Conservation (phyloP, 257 asterid species). For the Solanum lycopersicoides region DNA sequence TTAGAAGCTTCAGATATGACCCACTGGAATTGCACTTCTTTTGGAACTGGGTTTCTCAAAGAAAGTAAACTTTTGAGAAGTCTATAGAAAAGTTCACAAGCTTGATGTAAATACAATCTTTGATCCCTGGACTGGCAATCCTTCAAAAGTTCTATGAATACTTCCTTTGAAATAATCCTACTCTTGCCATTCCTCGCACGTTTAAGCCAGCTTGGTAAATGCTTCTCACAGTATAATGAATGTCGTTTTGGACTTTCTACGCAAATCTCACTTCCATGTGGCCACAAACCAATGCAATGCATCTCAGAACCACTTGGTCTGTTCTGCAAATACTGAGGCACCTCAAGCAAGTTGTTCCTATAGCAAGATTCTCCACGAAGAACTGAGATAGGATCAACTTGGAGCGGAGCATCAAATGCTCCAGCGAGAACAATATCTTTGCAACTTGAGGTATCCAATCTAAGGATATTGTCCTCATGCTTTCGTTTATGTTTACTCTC, state of each 20-base stretch:
- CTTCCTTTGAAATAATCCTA: constrained; percentile 91
- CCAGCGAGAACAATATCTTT: constrained; percentile 23
- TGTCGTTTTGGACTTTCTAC: constrained; percentile 65
- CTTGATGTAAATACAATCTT: constrained; percentile 69
- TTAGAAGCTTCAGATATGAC: constrained; percentile 90
- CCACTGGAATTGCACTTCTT: constrained; percentile 90
- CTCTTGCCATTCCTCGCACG: constrained; percentile 98
- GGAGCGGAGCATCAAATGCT: constrained; percentile 28
- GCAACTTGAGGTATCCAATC: constrained; percentile 19
- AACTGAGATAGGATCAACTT: constrained; percentile 32
- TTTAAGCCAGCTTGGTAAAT: constrained; percentile 95
- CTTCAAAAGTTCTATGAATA: constrained; percentile 66
- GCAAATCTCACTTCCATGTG: constrained; percentile 51
- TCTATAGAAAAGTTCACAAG: constrained; percentile 90
- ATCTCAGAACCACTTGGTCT: constrained; percentile 24
- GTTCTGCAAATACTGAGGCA: constrained; percentile 26
- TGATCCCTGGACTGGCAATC: constrained; percentile 65
- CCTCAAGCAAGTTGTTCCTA: constrained; percentile 25
- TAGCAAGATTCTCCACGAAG: constrained; percentile 18
- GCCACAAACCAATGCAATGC: constrained; percentile 63
- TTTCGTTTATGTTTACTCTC: constrained; percentile 56
- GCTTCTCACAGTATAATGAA: constrained; percentile 83
- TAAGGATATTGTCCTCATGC: constrained; percentile 28
- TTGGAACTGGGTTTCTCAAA: constrained; percentile 83
- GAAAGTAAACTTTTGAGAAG: constrained; percentile 74